Percentiles rank a stretch among this genome's conserved stretches.
Evolutionary conservation across 2,329 filamentous ascomycete genomes (phyloP).

Genomic region (Apiospora rasikravindrae): DNA sequence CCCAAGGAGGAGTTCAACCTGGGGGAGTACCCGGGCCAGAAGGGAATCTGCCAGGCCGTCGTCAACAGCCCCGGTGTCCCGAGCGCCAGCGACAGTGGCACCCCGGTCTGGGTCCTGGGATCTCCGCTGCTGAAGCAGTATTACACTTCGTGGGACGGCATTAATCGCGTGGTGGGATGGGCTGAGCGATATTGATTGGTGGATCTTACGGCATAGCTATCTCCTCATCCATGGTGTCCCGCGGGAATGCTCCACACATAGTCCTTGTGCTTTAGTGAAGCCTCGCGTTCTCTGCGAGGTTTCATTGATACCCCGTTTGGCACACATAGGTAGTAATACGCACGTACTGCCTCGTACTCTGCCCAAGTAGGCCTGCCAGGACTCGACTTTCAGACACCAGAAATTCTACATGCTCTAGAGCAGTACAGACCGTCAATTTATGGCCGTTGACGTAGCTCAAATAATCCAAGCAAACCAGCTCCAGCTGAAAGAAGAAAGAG

Average conservation of each 20-base stretch:
- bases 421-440: not conserved
- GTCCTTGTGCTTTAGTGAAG: no score
- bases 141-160: conserved; percentile 43
- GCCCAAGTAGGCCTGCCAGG: no score
- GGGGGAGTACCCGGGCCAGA: conserved; percentile 36
- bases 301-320: no score
- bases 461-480: not conserved
- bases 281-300: no score
- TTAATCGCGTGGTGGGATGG: conserved; percentile 34
- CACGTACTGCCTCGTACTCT: no score
- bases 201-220: no score
- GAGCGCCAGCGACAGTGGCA: conserved; percentile 24
- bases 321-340: no score
- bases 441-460: not conserved
- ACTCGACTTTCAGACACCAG: no score
- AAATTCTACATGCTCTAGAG: no score
- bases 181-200: not conserved
- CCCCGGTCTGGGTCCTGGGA: conserved; percentile 39
- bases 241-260: no score
- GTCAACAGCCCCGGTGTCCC: conserved; percentile 33
- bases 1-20: conserved; percentile 39
- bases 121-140: conserved; percentile 41
- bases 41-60: conserved; percentile 40
- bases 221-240: no score
- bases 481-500: not conserved